Evolutionary conservation across 179 eudicot genomes (phyloP).

Genomic region (Camellia oleifera): DNA sequence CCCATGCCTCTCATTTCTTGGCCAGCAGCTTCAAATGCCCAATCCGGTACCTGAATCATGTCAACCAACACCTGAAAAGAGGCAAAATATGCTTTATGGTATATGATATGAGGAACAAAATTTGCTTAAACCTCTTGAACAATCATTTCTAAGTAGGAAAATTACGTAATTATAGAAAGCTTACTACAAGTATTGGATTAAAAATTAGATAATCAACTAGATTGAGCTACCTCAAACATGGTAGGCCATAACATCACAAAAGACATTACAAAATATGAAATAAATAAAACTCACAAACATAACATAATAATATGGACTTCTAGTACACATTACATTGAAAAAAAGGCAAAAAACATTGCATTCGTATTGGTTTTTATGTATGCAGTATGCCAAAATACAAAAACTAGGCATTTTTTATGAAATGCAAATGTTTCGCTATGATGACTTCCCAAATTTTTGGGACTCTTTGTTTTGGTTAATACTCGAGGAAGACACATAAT

Average conservation of each 20-base stretch:
- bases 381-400: neutral
- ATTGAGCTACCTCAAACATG: neutral
- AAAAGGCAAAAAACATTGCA: neutral
- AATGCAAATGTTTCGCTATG: neutral
- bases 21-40: constrained; percentile 99
- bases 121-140: neutral
- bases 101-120: neutral
- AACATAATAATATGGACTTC: neutral
- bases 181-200: neutral
- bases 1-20: constrained; percentile 99
- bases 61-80: constrained; percentile 75
- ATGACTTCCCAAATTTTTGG: neutral
- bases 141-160: neutral
- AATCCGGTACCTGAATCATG: constrained; percentile 94
- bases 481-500: neutral
- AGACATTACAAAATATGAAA: neutral
- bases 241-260: neutral
- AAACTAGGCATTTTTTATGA: neutral
- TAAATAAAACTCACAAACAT: neutral
- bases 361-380: neutral
- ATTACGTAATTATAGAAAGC: neutral
- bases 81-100: neutral
- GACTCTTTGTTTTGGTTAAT: neutral
- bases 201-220: neutral
- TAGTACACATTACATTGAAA: neutral